Evolutionary conservation across 2,329 filamentous ascomycete genomes (phyloP).

Genomic region (Tolypocladium tundrense): DNA sequence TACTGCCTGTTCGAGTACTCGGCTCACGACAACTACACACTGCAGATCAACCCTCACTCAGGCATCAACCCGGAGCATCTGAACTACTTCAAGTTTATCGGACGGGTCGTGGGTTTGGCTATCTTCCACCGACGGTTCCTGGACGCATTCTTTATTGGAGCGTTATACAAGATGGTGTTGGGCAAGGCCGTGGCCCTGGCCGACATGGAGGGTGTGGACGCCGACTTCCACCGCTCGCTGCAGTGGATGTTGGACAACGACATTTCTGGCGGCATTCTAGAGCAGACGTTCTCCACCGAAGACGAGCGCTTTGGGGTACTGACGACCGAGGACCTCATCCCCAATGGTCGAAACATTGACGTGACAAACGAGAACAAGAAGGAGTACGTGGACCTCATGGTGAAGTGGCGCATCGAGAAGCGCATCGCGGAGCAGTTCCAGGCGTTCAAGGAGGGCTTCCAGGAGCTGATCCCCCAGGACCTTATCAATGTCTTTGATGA

Average conservation of each 20-base stretch:
- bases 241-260: constrained; percentile 98
- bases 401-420: constrained; percentile 98
- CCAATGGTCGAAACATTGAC: constrained; percentile 79
- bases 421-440: constrained; percentile 97
- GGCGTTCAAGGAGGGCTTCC: constrained; percentile 93
- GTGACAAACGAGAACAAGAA: constrained; percentile 99
- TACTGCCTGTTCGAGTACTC: constrained; percentile 99
- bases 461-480: constrained; percentile 92
- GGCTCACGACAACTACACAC: constrained; percentile 98
- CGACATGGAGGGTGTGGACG: constrained; percentile 98
- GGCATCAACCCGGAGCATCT: constrained; percentile 98
- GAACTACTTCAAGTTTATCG: constrained; percentile 99
- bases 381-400: constrained; percentile 97
- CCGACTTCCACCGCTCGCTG: constrained; percentile 91
- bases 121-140: constrained; percentile 98
- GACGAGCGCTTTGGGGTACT: constrained; percentile 95
- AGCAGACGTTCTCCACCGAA: constrained; percentile 93
- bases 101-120: constrained; percentile 87
- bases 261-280: constrained; percentile 81
- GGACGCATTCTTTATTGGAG: constrained; percentile 98
- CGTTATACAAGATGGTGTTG: constrained; percentile 98
- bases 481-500: constrained; percentile 98
- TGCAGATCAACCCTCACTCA: constrained; percentile 98
- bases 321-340: constrained; percentile 87
- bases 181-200: constrained; percentile 83